phyloP scores from a whole-genome alignment of 768 basidiomycete genomes.

The Terana coerulea region DNA sequence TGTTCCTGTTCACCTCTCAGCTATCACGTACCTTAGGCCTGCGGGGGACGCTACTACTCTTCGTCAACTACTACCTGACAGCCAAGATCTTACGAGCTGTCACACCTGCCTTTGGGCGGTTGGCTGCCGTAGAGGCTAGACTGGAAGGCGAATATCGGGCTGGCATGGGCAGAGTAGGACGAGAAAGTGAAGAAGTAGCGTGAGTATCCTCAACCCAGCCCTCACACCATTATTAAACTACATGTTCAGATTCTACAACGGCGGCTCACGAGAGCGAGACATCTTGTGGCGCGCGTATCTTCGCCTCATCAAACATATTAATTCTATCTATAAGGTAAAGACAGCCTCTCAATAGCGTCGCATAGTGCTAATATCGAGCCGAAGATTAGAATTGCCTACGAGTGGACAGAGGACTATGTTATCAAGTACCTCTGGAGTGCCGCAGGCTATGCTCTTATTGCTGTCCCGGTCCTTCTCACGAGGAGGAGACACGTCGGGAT shows the following conservation, averaged over 20 bases:
- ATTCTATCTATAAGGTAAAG: constrained; percentile 81
- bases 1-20: constrained; percentile 90
- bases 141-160: constrained; percentile 90
- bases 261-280: constrained; percentile 76
- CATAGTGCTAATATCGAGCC: background rate
- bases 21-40: constrained; percentile 83
- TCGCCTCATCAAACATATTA: constrained; percentile 81
- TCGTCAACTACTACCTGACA: constrained; percentile 84
- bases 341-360: background rate
- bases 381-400: constrained; percentile 85
- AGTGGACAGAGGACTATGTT: constrained; percentile 96
- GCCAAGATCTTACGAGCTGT: constrained; percentile 77
- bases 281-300: constrained; percentile 79
- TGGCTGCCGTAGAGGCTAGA: constrained; percentile 84
- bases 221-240: background rate
- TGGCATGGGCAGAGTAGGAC: constrained; percentile 79
- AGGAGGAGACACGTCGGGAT: constrained; percentile 35
- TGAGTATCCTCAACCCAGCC: constrained; percentile 34
- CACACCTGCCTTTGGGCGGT: constrained; percentile 88
- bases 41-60: constrained; percentile 77
- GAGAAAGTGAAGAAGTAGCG: constrained; percentile 94
- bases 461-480: constrained; percentile 82
- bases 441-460: constrained; percentile 86
- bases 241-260: constrained; percentile 78
- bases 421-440: constrained; percentile 98